Percentiles rank a stretch among this genome's conserved stretches.
phyloP scores from a whole-genome alignment of 208 protist genomes.

The Leishmania amazonensis region DNA sequence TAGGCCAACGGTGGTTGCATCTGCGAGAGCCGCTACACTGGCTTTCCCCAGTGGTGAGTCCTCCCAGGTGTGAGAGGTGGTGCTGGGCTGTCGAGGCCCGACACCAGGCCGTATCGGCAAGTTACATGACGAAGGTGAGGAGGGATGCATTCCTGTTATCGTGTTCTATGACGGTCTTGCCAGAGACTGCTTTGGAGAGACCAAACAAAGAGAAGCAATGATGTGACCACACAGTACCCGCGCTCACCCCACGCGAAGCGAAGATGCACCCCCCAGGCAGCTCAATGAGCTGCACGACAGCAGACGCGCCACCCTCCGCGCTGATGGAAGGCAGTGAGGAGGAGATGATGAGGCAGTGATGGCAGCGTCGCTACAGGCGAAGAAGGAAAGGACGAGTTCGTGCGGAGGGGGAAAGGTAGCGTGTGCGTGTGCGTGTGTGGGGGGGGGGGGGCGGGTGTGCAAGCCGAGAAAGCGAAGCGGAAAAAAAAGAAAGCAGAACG shows the following conservation, averaged over 20 bases:
- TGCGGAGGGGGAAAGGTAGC: background rate
- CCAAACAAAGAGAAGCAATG: background rate
- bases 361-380: background rate
- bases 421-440: too few species aligned
- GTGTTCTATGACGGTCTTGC: background rate
- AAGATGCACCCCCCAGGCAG: background rate
- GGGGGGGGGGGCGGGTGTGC: background rate
- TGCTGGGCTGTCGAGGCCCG: conserved; percentile 8
- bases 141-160: background rate
- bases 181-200: background rate
- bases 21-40: too few species aligned
- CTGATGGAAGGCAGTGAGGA: background rate
- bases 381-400: background rate
- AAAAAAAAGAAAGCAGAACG: background rate
- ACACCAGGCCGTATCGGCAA: background rate
- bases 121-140: background rate
- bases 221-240: background rate
- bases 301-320: background rate
- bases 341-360: background rate
- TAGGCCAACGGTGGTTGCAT: background rate
- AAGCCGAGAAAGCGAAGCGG: background rate
- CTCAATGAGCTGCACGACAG: background rate
- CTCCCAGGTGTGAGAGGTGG: background rate
- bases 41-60: background rate
- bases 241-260: background rate